Evolutionary conservation across 768 basidiomycete genomes (phyloP).

Genomic region (Boletus rex-veris): DNA sequence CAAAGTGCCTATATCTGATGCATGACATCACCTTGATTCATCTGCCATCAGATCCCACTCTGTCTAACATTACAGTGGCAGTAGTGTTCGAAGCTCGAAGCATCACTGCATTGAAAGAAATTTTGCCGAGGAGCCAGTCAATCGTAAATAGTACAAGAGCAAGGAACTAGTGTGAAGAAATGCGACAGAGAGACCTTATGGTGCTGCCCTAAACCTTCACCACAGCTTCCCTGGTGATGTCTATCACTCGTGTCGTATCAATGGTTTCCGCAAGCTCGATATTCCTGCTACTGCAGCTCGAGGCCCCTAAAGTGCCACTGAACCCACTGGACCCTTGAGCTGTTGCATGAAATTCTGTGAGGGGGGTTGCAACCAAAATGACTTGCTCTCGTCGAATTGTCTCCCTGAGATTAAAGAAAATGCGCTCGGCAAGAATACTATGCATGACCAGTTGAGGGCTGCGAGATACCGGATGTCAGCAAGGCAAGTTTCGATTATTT

Average conservation of each 20-base stretch:
- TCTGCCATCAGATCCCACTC: too few relatives aligned
- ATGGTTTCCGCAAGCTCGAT: neutral
- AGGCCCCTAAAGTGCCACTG: neutral
- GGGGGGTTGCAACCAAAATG: neutral
- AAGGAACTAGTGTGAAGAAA: neutral
- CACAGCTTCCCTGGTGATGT: neutral
- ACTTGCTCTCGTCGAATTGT: constrained; percentile 8
- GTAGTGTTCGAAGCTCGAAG: too few relatives aligned
- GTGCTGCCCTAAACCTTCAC: neutral
- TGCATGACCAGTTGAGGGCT: constrained; percentile 23
- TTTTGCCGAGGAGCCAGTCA: too few relatives aligned
- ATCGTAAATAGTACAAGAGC: too few relatives aligned
- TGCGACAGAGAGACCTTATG: neutral
- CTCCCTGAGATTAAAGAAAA: constrained; percentile 24
- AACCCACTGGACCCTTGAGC: neutral
- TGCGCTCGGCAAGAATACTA: constrained; percentile 24
- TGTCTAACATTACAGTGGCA: too few relatives aligned
- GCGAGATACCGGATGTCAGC: neutral
- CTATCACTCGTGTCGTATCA: neutral
- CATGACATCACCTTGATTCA: too few relatives aligned
- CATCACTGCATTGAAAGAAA: too few relatives aligned
- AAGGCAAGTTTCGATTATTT: neutral
- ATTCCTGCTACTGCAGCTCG: neutral
- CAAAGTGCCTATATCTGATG: too few relatives aligned
- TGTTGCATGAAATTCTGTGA: constrained; percentile 9